Evolutionary conservation across 1,284 basidiomycete species (phyloP).

Genomic region (Ceratorhiza oryzae-sativae): DNA sequence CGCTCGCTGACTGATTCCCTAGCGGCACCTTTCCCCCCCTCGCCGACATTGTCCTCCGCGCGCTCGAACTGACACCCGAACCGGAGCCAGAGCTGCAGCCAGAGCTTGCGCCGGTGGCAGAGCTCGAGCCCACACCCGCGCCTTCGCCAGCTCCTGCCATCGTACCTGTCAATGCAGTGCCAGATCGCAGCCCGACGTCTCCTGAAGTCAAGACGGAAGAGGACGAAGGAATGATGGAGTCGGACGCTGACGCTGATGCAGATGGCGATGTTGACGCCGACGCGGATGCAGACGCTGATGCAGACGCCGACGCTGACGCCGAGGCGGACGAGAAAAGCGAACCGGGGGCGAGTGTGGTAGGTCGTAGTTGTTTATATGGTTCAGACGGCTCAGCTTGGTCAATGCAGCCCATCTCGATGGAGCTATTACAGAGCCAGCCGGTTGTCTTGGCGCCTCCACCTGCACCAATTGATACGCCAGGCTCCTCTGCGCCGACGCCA

Average conservation of each 20-base stretch:
- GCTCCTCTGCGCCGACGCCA: neutral
- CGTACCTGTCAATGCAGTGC: neutral
- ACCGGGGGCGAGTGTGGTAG: neutral
- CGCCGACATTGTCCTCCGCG: constrained; percentile 2
- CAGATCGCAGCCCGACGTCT: neutral
- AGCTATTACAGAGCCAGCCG: neutral
- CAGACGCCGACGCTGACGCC: neutral
- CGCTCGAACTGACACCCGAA: constrained; percentile 14
- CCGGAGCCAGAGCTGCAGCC: constrained; percentile 1
- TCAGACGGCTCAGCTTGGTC: neutral
- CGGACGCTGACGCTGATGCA: neutral
- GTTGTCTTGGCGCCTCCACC: neutral
- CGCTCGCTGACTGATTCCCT: neutral
- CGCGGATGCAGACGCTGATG: neutral
- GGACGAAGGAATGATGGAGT: constrained; percentile 9
- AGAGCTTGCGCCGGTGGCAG: neutral
- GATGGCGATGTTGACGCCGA: too few relatives aligned
- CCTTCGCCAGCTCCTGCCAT: neutral
- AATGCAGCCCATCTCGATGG: neutral
- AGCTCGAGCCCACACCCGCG: neutral
- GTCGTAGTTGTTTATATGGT: neutral
- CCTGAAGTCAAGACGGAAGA: constrained; percentile 27
- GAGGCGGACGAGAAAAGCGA: neutral
- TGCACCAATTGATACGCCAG: neutral
- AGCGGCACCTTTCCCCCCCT: constrained; percentile 23